These are phyloP conservation scores for Volvox africanus DNA, from an alignment of 139 green algal species.

Conservation along the genomic window DNA sequence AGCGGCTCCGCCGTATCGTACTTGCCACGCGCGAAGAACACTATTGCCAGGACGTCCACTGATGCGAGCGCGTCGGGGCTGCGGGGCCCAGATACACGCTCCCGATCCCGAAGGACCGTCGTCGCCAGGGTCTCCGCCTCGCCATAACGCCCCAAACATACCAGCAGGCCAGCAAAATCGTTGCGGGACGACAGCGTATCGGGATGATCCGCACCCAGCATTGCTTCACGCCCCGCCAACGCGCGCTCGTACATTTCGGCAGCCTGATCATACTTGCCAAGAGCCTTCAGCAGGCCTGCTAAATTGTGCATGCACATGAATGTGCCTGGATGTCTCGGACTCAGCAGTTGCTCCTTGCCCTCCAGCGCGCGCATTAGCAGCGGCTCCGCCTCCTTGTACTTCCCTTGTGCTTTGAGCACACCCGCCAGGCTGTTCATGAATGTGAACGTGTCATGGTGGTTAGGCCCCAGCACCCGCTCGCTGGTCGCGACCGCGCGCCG, in stretches of 20 bases:
- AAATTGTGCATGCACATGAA: not conserved
- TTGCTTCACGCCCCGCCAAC: not conserved
- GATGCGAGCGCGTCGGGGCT: not conserved
- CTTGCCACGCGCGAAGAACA: not conserved
- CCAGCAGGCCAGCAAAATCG: not conserved
- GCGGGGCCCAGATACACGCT: not conserved
- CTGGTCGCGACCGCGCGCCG: not conserved
- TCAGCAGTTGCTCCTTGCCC: constrained; percentile 10
- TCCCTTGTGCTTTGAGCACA: not conserved
- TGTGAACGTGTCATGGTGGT: not conserved
- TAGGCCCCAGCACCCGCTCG: not conserved
- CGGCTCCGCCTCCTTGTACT: not conserved
- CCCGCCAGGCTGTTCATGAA: not conserved
- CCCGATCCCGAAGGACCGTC: not conserved
- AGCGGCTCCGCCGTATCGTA: constrained; percentile 17
- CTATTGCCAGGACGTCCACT: not conserved
- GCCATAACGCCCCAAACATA: not conserved
- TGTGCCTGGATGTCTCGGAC: not conserved
- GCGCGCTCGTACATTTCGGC: not conserved
- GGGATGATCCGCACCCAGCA: not conserved
- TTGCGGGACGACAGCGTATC: not conserved
- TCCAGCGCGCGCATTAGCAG: constrained; percentile 10
- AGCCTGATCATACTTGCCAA: not conserved
- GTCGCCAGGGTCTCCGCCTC: constrained; percentile 5
- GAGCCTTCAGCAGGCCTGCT: not conserved